Conservation (phyloP, 805 yeast species). For the Vanderwaltozyma polyspora region DNA sequence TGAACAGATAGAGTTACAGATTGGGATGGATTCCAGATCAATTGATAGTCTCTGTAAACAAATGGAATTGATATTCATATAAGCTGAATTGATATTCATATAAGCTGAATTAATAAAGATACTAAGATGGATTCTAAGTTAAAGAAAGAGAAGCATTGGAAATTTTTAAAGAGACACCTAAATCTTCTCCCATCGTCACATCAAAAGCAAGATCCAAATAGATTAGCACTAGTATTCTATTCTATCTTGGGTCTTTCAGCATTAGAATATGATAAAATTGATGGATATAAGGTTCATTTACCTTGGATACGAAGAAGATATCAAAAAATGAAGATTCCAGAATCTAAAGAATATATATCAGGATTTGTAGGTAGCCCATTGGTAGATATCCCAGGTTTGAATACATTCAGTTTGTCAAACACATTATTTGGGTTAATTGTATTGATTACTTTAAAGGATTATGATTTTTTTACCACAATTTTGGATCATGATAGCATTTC, state of each 20-base stretch:
- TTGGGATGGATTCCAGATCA: too few relatives aligned
- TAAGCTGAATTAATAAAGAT: too few relatives aligned
- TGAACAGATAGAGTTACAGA: too few relatives aligned
- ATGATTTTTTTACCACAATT: conserved; percentile 27
- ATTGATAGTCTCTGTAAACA: too few relatives aligned
- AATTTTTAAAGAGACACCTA: conserved; percentile 42
- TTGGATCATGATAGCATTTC: conserved; percentile 36
- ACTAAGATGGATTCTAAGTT: too few relatives aligned
- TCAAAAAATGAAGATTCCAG: conserved; percentile 24
- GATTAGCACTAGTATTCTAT: conserved; percentile 60
- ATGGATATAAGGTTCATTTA: conserved; percentile 24
- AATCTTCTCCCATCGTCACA: conserved; percentile 41
- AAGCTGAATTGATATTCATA: too few relatives aligned
- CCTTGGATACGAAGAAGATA: conserved; percentile 19
- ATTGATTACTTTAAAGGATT: conserved; percentile 40
- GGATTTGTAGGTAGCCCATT: conserved; percentile 21
- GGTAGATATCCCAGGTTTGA: conserved; percentile 6
- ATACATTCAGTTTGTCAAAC: conserved; percentile 52
- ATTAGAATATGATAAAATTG: conserved; percentile 19
- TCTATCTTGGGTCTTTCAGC: conserved; percentile 42
- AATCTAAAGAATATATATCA: conserved; percentile 10
- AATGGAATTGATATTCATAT: too few relatives aligned
- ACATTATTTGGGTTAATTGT: conserved; percentile 63
- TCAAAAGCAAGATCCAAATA: conserved; percentile 59
- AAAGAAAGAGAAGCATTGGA: conserved; percentile 22